Evolutionary conservation across 306 rosid genomes (phyloP).

Genomic region (Morella rubra): DNA sequence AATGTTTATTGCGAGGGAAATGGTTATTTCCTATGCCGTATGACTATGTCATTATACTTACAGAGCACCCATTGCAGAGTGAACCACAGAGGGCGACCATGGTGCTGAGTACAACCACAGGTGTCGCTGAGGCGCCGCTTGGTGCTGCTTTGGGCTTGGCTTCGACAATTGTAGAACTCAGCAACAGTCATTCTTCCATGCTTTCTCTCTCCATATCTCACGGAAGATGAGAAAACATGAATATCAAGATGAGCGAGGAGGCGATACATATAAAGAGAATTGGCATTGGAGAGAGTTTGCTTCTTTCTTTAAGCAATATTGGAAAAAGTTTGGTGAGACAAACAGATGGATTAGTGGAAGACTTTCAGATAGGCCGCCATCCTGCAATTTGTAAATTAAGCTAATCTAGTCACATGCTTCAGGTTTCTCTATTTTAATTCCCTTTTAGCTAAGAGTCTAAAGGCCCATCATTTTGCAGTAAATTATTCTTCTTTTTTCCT

Average conservation of each 20-base stretch:
- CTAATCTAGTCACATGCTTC: too few relatives aligned
- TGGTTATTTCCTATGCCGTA: too few relatives aligned
- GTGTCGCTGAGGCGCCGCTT: slow-evolving; percentile 30
- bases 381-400: too few relatives aligned
- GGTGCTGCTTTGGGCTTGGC: not conserved
- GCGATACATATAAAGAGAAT: not conserved
- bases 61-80: slow-evolving; percentile 73
- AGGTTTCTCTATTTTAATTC: too few relatives aligned
- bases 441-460: too few relatives aligned
- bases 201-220: not conserved
- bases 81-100: slow-evolving; percentile 73
- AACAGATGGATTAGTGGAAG: too few relatives aligned
- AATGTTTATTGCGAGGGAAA: not conserved
- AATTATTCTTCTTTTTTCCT: too few relatives aligned
- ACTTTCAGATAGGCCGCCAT: too few relatives aligned
- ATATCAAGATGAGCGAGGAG: not conserved
- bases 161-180: slow-evolving; percentile 39
- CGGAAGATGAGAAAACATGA: not conserved
- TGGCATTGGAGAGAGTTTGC: too few relatives aligned
- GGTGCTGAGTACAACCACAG: slow-evolving; percentile 49
- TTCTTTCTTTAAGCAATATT: too few relatives aligned
- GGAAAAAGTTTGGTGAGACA: too few relatives aligned
- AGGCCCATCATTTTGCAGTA: too few relatives aligned
- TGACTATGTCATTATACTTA: slow-evolving; percentile 21
- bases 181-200: slow-evolving; percentile 23